phyloP scores from a whole-genome alignment of 306 rosid genomes.

The Rubus parviflorus region DNA sequence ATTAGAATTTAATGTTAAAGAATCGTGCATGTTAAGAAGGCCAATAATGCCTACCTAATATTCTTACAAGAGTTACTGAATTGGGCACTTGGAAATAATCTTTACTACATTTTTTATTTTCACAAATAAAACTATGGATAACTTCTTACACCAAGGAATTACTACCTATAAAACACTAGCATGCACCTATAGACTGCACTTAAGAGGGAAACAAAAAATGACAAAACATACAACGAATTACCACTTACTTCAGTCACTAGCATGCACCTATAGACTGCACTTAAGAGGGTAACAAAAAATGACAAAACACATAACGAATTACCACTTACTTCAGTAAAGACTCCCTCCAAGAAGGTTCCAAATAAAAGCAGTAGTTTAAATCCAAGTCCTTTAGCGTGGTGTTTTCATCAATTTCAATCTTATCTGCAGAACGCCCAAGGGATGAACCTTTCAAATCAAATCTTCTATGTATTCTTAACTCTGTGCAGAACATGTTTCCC shows the following conservation, averaged over 20 bases:
- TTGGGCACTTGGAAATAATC: constrained; percentile 1
- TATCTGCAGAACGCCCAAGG: constrained; percentile 94
- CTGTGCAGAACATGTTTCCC: constrained; percentile 99
- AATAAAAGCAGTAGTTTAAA: constrained; percentile 74
- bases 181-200: constrained; percentile 3
- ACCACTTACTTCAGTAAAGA: constrained; percentile 73
- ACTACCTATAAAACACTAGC: constrained; percentile 14
- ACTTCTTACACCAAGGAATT: neutral
- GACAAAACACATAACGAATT: constrained; percentile 12
- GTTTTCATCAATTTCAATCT: constrained; percentile 95
- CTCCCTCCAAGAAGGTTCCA: constrained; percentile 96
- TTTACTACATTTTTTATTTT: neutral
- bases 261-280: constrained; percentile 1
- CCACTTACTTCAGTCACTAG: constrained; percentile 57
- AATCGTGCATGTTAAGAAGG: constrained; percentile 5
- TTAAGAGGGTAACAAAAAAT: neutral
- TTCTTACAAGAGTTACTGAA: neutral
- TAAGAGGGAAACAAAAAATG: neutral
- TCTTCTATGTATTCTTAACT: constrained; percentile 92
- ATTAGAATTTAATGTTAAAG: neutral
- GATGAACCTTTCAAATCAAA: constrained; percentile 97
- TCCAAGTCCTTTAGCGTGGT: constrained; percentile 97
- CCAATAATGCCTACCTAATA: neutral
- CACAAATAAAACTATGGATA: neutral
- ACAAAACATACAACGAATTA: constrained; percentile 13